These are phyloP conservation scores for Xylariaceae sp. DNA, from an alignment of 2,329 filamentous ascomycete species.

Conservation along the genomic window DNA sequence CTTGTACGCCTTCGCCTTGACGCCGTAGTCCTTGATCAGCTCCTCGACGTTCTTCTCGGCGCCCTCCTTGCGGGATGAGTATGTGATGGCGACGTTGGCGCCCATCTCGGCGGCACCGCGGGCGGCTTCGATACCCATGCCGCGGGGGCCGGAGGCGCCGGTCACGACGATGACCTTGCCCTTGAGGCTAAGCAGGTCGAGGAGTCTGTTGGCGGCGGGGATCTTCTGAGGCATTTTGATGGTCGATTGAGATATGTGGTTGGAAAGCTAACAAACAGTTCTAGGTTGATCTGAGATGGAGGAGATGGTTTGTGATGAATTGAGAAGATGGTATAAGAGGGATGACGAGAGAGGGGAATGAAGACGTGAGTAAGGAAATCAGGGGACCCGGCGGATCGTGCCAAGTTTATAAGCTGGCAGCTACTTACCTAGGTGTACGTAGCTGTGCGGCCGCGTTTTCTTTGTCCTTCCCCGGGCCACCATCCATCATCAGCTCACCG, in stretches of 20 bases:
- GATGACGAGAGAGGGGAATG: neutral
- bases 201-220: slow-evolving; percentile 52
- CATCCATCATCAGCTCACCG: neutral
- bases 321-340: no score
- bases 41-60: slow-evolving; percentile 61
- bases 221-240: slow-evolving; percentile 51
- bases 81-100: slow-evolving; percentile 66
- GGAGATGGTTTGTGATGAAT: neutral
- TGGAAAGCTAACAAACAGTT: neutral
- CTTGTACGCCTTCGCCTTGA: slow-evolving; percentile 60
- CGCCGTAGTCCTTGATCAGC: slow-evolving; percentile 59
- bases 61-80: slow-evolving; percentile 63
- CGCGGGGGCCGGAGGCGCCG: slow-evolving; percentile 63
- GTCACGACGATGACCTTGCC: slow-evolving; percentile 68
- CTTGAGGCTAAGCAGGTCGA: slow-evolving; percentile 66
- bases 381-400: neutral
- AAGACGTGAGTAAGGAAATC: neutral
- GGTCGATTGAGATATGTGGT: slow-evolving; percentile 2
- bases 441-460: neutral
- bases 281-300: neutral
- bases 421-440: neutral
- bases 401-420: neutral
- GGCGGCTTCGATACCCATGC: slow-evolving; percentile 65
- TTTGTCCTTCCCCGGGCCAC: neutral
- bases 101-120: slow-evolving; percentile 67